A percentile compares a stretch with the other conserved stretches of the same genome.
These are phyloP conservation scores for Podila verticillata DNA, from an alignment of 192 early-diverging fungal species.

Conservation along the genomic window DNA sequence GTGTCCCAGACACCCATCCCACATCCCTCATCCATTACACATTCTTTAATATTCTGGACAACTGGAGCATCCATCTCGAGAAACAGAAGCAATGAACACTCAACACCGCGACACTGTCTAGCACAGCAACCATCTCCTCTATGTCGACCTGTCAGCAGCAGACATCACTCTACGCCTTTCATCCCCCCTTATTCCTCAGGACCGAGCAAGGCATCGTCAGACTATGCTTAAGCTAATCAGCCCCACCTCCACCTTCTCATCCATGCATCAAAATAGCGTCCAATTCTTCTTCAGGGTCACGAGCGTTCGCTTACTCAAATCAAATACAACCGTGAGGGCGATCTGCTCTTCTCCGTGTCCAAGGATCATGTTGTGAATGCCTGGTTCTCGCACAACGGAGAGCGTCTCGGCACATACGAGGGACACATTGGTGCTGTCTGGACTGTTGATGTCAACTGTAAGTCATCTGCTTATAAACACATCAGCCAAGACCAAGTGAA, in stretches of 20 bases:
- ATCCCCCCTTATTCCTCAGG: too few relatives aligned
- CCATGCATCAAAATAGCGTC: slow-evolving; percentile 65
- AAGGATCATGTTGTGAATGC: slow-evolving; percentile 95
- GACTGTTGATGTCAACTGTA: slow-evolving; percentile 93
- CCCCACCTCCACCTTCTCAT: background rate
- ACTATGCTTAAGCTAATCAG: background rate
- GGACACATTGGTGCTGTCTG: slow-evolving; percentile 96
- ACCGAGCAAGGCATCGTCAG: too few relatives aligned
- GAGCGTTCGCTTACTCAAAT: slow-evolving; percentile 96
- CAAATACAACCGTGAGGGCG: slow-evolving; percentile 98
- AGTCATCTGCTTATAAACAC: background rate
- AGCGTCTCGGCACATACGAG: slow-evolving; percentile 91
- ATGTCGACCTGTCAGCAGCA: too few relatives aligned
- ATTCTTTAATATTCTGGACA: too few relatives aligned
- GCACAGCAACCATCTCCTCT: too few relatives aligned
- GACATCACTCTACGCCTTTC: too few relatives aligned
- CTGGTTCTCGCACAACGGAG: slow-evolving; percentile 99
- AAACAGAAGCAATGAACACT: too few relatives aligned
- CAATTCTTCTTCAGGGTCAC: slow-evolving; percentile 97
- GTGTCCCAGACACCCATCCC: too few relatives aligned
- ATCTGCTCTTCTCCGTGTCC: slow-evolving; percentile 93
- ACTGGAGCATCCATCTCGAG: too few relatives aligned
- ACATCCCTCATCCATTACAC: too few relatives aligned
- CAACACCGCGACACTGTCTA: too few relatives aligned
- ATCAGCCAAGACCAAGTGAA: background rate